phyloP scores from a whole-genome alignment of 2,329 filamentous ascomycete species.

The Huntiella moniliformis region DNA sequence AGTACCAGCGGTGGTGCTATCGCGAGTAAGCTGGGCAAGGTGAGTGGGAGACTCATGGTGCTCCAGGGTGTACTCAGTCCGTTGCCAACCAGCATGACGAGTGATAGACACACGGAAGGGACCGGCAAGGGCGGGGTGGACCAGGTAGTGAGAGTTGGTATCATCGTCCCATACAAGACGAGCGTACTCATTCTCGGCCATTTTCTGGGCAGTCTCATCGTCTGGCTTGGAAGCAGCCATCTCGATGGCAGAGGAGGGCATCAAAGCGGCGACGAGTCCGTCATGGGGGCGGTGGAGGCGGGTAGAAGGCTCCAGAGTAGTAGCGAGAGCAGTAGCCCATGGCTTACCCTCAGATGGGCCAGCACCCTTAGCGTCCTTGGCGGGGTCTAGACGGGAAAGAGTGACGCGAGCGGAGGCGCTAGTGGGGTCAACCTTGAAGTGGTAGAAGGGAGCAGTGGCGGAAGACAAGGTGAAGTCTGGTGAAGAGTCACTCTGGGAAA shows the following conservation, averaged over 20 bases:
- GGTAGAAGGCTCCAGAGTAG: constrained; percentile 36
- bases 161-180: constrained; percentile 55
- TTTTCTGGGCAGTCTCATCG: constrained; percentile 32
- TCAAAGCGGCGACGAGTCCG: constrained; percentile 48
- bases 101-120: constrained; percentile 43
- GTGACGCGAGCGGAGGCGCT: constrained; percentile 43
- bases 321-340: constrained; percentile 39
- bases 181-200: constrained; percentile 50
- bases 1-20: constrained; percentile 39
- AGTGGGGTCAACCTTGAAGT: constrained; percentile 43
- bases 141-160: constrained; percentile 38
- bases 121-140: constrained; percentile 42
- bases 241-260: constrained; percentile 45
- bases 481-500: constrained; percentile 37
- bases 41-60: constrained; percentile 43
- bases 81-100: constrained; percentile 38
- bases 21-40: constrained; percentile 39
- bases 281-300: constrained; percentile 37
- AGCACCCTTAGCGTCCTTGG: constrained; percentile 33
- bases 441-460: constrained; percentile 44
- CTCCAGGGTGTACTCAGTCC: constrained; percentile 46
- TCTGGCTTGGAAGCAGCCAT: constrained; percentile 39
- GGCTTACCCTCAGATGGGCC: constrained; percentile 22
- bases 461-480: constrained; percentile 51
- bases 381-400: constrained; percentile 40